Conservation (phyloP, 2,329 filamentous ascomycete species). For the Juglanconis oblonga region DNA sequence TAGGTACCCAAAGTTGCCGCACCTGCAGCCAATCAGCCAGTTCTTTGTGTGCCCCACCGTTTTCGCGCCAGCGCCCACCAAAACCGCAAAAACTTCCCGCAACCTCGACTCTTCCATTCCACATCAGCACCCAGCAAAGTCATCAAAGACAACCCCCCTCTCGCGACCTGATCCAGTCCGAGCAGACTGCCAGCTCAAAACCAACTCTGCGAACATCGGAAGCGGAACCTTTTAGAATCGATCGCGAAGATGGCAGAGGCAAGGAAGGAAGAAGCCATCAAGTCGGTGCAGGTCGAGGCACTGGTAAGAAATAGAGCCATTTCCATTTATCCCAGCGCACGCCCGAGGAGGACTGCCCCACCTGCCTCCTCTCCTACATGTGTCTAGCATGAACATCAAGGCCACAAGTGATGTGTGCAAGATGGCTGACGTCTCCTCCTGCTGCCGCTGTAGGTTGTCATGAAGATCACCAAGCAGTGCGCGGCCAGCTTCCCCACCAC, state of each 20-base stretch:
- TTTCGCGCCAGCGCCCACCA: not conserved
- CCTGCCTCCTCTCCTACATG: conserved; percentile 28
- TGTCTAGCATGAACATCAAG: conserved; percentile 28
- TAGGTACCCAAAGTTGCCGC: too few species aligned
- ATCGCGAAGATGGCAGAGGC: conserved; percentile 55
- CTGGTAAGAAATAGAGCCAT: conserved; percentile 59
- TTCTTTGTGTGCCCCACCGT: not conserved
- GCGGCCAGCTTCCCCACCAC: conserved; percentile 82
- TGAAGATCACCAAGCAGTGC: conserved; percentile 98
- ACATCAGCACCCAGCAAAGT: not conserved
- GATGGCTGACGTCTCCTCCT: conserved; percentile 7
- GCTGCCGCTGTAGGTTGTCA: conserved; percentile 66
- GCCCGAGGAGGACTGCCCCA: conserved; percentile 27
- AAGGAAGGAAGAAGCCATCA: conserved; percentile 68
- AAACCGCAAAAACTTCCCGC: not conserved
- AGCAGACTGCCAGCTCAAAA: not conserved
- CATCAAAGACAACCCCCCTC: conserved; percentile 20
- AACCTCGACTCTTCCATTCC: not conserved
- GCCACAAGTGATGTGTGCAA: conserved; percentile 12
- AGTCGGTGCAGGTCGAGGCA: conserved; percentile 90
- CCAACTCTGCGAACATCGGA: not conserved
- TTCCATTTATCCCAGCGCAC: conserved; percentile 28
- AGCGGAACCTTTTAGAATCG: conserved; percentile 4
- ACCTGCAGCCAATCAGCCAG: not conserved
- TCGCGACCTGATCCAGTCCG: not conserved